These are phyloP conservation scores for Suillus weaverae DNA, from an alignment of 768 basidiomycete species.

Conservation along the genomic window DNA sequence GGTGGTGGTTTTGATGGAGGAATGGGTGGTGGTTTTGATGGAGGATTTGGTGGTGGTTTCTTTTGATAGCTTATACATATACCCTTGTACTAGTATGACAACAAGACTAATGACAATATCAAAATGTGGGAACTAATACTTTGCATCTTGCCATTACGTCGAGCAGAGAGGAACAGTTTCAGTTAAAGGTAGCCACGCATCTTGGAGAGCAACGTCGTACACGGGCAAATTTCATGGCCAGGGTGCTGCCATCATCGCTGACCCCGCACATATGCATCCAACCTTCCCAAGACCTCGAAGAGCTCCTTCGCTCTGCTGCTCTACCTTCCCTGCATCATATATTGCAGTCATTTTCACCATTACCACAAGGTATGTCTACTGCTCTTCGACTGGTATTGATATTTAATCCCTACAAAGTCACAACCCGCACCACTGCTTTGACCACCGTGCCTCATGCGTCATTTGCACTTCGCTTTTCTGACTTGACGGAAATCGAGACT, in stretches of 20 bases:
- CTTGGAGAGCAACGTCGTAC: not conserved
- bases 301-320: constrained; percentile 55
- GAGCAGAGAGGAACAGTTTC: not conserved
- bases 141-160: not conserved
- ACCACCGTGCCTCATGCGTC: constrained; percentile 68
- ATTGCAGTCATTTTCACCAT: constrained; percentile 81
- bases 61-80: constrained; percentile 6
- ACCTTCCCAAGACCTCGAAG: constrained; percentile 66
- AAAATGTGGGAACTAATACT: constrained; percentile 6
- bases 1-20: constrained; percentile 25
- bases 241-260: constrained; percentile 66
- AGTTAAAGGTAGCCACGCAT: not conserved
- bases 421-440: constrained; percentile 73
- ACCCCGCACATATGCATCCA: constrained; percentile 81
- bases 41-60: constrained; percentile 20
- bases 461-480: constrained; percentile 78
- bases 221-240: constrained; percentile 38
- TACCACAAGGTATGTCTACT: constrained; percentile 66
- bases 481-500: constrained; percentile 66
- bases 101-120: no score
- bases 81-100: no score
- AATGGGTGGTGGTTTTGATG: constrained; percentile 21
- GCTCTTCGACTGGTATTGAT: constrained; percentile 5
- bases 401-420: constrained; percentile 48
- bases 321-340: constrained; percentile 73